Evolutionary conservation across 2,329 filamentous ascomycete genomes (phyloP).

Genomic region (Salinomyces thailandicus): DNA sequence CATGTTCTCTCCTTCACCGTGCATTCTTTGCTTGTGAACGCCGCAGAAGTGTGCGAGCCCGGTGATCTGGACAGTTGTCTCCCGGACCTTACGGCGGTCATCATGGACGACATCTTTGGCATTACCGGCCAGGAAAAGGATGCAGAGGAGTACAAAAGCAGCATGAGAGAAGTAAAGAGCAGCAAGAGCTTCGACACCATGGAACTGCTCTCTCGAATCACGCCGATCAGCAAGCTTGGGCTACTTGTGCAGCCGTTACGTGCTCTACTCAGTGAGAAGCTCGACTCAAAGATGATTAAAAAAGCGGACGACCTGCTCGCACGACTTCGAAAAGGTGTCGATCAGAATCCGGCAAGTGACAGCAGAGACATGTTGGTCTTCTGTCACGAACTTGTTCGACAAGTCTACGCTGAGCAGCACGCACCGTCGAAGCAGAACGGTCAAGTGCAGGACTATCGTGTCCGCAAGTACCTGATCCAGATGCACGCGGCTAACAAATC

Average conservation of each 20-base stretch:
- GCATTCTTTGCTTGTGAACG: constrained; percentile 75
- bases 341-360: constrained; percentile 69
- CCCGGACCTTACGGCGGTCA: constrained; percentile 62
- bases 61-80: constrained; percentile 88
- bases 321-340: constrained; percentile 69
- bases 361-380: constrained; percentile 81
- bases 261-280: constrained; percentile 67
- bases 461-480: constrained; percentile 69
- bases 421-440: constrained; percentile 19
- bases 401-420: constrained; percentile 52
- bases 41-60: constrained; percentile 60
- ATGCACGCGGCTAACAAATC: constrained; percentile 64
- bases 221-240: constrained; percentile 63
- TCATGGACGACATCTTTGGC: constrained; percentile 98
- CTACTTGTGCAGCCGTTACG: constrained; percentile 70
- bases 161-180: constrained; percentile 96
- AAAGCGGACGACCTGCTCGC: constrained; percentile 85
- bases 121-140: constrained; percentile 90
- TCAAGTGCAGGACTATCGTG: constrained; percentile 43
- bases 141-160: constrained; percentile 84
- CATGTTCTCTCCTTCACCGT: constrained; percentile 93
- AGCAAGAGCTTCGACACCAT: constrained; percentile 98
- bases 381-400: constrained; percentile 87
- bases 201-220: constrained; percentile 77
- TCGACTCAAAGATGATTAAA: constrained; percentile 70